Conservation (phyloP, 495 filamentous ascomycete species). For the Chaetomium fimeti region DNA sequence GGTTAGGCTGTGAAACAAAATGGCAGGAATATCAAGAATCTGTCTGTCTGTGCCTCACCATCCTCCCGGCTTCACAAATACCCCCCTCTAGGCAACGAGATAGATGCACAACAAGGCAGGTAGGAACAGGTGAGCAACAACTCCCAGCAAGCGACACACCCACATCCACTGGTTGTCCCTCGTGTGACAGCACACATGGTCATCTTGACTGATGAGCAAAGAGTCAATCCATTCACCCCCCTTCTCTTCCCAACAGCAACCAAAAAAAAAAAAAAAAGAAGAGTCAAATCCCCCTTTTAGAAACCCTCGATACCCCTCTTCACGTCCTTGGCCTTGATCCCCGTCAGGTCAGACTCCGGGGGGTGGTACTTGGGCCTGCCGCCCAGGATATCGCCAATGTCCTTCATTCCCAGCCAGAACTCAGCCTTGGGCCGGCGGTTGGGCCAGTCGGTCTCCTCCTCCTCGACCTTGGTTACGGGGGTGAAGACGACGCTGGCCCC, state of each 20-base stretch:
- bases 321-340: constrained; percentile 53
- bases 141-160: background rate
- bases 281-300: background rate
- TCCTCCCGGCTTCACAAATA: background rate
- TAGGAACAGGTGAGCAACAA: background rate
- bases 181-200: no score
- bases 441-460: constrained; percentile 88
- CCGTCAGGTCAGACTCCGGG: constrained; percentile 46
- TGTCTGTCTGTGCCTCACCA: background rate
- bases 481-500: constrained; percentile 86
- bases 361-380: constrained; percentile 58
- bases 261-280: background rate
- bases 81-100: background rate
- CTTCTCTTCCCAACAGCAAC: background rate
- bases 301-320: constrained; percentile 46
- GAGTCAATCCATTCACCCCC: background rate
- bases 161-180: no score
- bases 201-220: no score
- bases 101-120: background rate
- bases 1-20: background rate
- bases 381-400: constrained; percentile 78
- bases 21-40: background rate
- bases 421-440: constrained; percentile 80
- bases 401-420: constrained; percentile 80
- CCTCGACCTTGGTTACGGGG: constrained; percentile 70